Evolutionary conservation across 2,329 filamentous ascomycete species (phyloP), one percentile per base, ranked within the genome.

Genomic region (Hymenoscyphus linearis): DNA sequence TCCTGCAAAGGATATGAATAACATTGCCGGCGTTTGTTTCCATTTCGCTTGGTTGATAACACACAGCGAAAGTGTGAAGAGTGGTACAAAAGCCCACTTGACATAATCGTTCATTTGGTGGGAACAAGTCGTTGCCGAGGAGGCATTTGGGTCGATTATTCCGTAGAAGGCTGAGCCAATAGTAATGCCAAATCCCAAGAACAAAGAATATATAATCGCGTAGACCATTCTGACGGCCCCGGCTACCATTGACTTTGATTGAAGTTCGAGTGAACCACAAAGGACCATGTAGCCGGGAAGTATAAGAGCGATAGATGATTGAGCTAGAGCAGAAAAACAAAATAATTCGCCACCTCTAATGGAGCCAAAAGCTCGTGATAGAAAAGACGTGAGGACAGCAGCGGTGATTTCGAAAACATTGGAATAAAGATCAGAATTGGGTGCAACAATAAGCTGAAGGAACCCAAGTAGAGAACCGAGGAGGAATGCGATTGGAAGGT

Each of bases 21-120:
- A 76, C 89, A 93, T 93, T 58, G 89, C 79, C 0, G 90, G 90
- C 67, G 88, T 84, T 72, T 95, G 90, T 67, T 85, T 89, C 84
- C 85, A 91, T 73, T 91, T 91, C 44, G 88, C 90, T 68, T 93
- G 89, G 72, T 93, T 93, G 72, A 93, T 85, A 60, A 92, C 77
- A 55, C 87, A 85, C 44, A 93, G 80, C 68, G 87, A 90, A 31
- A 91, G 71, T 9, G 90, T 85, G 73, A 93, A 96, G 6, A 82
- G 73, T 0, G 88, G 83, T 0, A 93, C 91, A 70, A 91, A 92
- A 34, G 87, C 50, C 57, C 93, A 91, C 61, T 81, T 82, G 64
- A 79, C 82, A 50, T 79, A 77, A n/a, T 77, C 75, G 2, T 75
- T 74, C 60, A 85, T 79, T 2, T 77, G 74, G 27, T 80, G 74